A percentile compares a stretch with the other conserved stretches of the same genome.
Evolutionary conservation across 179 eudicot species (phyloP).

Genomic region (Carnegiea gigantea): DNA sequence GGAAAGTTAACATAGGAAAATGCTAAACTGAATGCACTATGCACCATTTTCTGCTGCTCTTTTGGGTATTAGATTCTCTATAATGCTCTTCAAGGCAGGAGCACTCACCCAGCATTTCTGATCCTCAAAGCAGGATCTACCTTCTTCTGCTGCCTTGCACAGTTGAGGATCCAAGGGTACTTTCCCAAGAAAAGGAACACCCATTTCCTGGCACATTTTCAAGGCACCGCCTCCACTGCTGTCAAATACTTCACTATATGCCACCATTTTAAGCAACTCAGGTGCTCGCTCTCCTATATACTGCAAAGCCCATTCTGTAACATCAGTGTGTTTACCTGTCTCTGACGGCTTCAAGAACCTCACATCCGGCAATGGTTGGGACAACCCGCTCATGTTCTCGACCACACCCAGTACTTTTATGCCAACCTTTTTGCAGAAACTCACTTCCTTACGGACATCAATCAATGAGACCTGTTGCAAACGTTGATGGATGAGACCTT

Average conservation of each 20-base stretch:
- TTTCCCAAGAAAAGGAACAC: conserved; percentile 80
- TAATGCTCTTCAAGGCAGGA: conserved; percentile 53
- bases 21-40: not conserved
- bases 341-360: conserved; percentile 49
- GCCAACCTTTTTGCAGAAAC: conserved; percentile 86
- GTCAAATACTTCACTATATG: conserved; percentile 72
- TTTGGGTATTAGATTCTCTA: conserved; percentile 52
- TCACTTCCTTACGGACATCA: conserved; percentile 85
- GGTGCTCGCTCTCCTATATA: conserved; percentile 66
- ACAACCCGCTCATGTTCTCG: conserved; percentile 94
- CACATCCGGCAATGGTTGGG: conserved; percentile 56
- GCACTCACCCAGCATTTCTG: conserved; percentile 56
- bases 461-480: conserved; percentile 86
- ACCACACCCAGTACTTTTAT: conserved; percentile 78
- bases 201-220: conserved; percentile 82
- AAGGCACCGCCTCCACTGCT: conserved; percentile 83
- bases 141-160: conserved; percentile 92
- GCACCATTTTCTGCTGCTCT: conserved; percentile 29
- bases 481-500: not conserved
- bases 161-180: conserved; percentile 89
- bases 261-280: conserved; percentile 61
- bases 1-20: not conserved
- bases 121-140: conserved; percentile 79
- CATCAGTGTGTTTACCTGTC: conserved; percentile 53
- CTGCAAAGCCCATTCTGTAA: conserved; percentile 62